phyloP scores from a whole-genome alignment of 2,329 filamentous ascomycete species.

The Coniella lustricola region DNA sequence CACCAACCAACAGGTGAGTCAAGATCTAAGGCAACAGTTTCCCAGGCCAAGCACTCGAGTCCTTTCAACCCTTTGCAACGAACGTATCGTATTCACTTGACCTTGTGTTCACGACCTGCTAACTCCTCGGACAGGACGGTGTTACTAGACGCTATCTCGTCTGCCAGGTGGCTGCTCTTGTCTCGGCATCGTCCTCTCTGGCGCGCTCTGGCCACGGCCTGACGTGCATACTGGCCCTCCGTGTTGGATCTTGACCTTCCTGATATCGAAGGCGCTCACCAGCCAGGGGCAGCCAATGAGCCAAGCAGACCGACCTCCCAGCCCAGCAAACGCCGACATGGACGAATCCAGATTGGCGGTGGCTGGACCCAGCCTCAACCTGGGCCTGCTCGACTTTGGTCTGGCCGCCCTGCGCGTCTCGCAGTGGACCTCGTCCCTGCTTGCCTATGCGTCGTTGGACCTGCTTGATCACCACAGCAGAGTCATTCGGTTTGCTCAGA shows the following conservation, averaged over 20 bases:
- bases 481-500: conserved; percentile 6
- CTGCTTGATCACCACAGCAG: conserved; percentile 11
- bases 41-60: too few relatives aligned
- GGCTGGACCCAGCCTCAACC: not conserved
- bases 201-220: not conserved
- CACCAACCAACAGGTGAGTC: too few relatives aligned
- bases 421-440: conserved; percentile 26
- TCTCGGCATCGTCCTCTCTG: too few relatives aligned
- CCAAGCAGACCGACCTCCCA: not conserved
- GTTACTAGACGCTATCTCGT: too few relatives aligned
- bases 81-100: too few relatives aligned
- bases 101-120: too few relatives aligned
- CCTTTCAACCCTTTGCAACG: too few relatives aligned
- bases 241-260: not conserved
- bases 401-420: conserved; percentile 17
- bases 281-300: not conserved
- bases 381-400: conserved; percentile 16
- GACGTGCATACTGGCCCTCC: not conserved
- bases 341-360: conserved; percentile 5
- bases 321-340: conserved; percentile 5
- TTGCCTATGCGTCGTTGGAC: conserved; percentile 17
- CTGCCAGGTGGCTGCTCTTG: too few relatives aligned
- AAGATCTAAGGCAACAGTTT: too few relatives aligned
- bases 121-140: too few relatives aligned
- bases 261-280: conserved; percentile 2